phyloP scores from a whole-genome alignment of 345 rosid species.

The rapeseed (Brassica napus) region DNA sequence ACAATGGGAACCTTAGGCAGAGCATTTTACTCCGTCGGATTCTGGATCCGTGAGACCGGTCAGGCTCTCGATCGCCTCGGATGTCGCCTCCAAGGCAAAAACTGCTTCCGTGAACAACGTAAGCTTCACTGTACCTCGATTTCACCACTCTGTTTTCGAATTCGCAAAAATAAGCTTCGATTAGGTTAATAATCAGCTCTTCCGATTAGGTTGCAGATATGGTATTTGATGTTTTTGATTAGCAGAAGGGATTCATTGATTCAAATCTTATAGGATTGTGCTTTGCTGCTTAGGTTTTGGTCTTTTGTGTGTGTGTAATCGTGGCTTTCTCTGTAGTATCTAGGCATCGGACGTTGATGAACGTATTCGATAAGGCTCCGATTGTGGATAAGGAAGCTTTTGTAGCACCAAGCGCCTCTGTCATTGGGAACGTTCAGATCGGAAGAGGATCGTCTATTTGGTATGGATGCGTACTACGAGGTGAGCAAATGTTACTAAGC shows the following conservation, averaged over 20 bases:
- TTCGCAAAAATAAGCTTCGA: background rate
- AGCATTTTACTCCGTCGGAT: slow-evolving; percentile 85
- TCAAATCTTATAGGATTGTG: slow-evolving; percentile 5
- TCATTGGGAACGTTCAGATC: slow-evolving; percentile 81
- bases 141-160: background rate
- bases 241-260: slow-evolving; percentile 5
- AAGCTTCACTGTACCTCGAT: slow-evolving; percentile 29
- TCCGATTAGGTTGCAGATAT: slow-evolving; percentile 28
- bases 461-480: slow-evolving; percentile 97
- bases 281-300: slow-evolving; percentile 1
- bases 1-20: slow-evolving; percentile 84
- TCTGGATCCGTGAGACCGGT: slow-evolving; percentile 97
- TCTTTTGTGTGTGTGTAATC: background rate
- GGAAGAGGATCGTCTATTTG: slow-evolving; percentile 86
- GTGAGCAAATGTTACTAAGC: slow-evolving; percentile 44
- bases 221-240: background rate
- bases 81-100: slow-evolving; percentile 83
- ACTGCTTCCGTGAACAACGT: slow-evolving; percentile 84
- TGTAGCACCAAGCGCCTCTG: slow-evolving; percentile 92
- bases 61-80: slow-evolving; percentile 96
- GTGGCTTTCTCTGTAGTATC: slow-evolving; percentile 55
- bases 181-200: slow-evolving; percentile 13
- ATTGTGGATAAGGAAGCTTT: slow-evolving; percentile 77
- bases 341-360: slow-evolving; percentile 94
- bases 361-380: slow-evolving; percentile 83